phyloP scores from a whole-genome alignment of 805 yeast species.

The Candida broadrunensis region DNA sequence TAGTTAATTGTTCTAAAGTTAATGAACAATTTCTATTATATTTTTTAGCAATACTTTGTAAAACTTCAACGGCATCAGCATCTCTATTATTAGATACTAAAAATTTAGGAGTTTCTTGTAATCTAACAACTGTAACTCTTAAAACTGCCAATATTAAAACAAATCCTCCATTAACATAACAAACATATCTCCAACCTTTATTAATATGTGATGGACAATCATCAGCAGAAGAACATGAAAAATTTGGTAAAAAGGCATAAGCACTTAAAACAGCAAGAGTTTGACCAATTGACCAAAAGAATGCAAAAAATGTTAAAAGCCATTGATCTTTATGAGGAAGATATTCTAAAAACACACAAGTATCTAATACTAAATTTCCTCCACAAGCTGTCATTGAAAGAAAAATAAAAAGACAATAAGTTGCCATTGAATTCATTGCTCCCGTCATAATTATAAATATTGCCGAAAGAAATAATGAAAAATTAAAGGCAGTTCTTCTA shows the following conservation, averaged over 20 bases:
- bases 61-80: slow-evolving; percentile 42
- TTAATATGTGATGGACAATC: slow-evolving; percentile 47
- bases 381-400: slow-evolving; percentile 48
- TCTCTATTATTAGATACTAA: slow-evolving; percentile 52
- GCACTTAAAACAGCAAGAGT: slow-evolving; percentile 51
- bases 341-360: slow-evolving; percentile 51
- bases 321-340: slow-evolving; percentile 51
- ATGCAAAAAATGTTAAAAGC: slow-evolving; percentile 46
- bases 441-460: slow-evolving; percentile 53
- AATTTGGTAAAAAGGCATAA: slow-evolving; percentile 54
- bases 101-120: slow-evolving; percentile 59
- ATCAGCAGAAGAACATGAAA: slow-evolving; percentile 39
- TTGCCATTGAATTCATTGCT: slow-evolving; percentile 47
- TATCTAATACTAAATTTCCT: slow-evolving; percentile 56
- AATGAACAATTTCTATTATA: slow-evolving; percentile 43
- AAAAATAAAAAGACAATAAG: slow-evolving; percentile 48
- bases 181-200: slow-evolving; percentile 62
- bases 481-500: slow-evolving; percentile 49
- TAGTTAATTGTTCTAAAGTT: slow-evolving; percentile 44
- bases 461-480: slow-evolving; percentile 47
- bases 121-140: slow-evolving; percentile 27
- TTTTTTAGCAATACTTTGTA: slow-evolving; percentile 45
- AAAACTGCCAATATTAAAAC: slow-evolving; percentile 38
- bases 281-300: slow-evolving; percentile 65
- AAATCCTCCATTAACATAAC: slow-evolving; percentile 47